These are phyloP conservation scores for Cutaneotrichosporon arboriforme DNA, from an alignment of 1,284 basidiomycete genomes.

Conservation along the genomic window DNA sequence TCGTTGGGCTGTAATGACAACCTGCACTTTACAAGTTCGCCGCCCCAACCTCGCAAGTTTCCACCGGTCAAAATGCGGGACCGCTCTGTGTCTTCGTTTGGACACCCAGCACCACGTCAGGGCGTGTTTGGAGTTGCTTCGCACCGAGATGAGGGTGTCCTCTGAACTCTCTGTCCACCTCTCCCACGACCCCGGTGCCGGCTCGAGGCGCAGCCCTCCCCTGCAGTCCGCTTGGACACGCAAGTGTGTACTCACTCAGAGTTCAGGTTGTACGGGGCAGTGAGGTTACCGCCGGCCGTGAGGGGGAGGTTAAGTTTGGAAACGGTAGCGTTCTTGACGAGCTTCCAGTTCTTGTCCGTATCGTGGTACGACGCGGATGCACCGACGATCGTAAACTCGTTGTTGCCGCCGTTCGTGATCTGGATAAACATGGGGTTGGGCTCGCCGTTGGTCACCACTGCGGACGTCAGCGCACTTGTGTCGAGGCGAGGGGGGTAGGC, in stretches of 20 bases:
- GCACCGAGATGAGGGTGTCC: too few species aligned
- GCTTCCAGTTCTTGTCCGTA: constrained; percentile 58
- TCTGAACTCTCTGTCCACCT: too few species aligned
- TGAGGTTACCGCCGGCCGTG: constrained; percentile 60
- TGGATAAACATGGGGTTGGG: constrained; percentile 63
- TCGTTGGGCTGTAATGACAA: too few species aligned
- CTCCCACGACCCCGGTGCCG: too few species aligned
- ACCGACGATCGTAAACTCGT: constrained; percentile 67
- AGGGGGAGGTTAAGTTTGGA: constrained; percentile 60
- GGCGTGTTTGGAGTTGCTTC: too few species aligned
- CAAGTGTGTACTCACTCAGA: constrained; percentile 76
- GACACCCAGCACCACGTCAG: too few species aligned
- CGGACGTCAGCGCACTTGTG: constrained; percentile 6
- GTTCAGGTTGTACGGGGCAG: constrained; percentile 69
- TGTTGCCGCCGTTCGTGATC: constrained; percentile 69
- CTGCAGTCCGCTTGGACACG: too few species aligned
- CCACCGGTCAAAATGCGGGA: too few species aligned
- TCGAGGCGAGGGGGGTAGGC: constrained; percentile 1
- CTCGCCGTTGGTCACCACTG: constrained; percentile 82
- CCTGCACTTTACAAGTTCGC: too few species aligned
- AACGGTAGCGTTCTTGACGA: constrained; percentile 60
- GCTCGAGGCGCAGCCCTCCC: too few species aligned
- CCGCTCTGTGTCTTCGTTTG: too few species aligned
- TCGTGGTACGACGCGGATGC: constrained; percentile 69
- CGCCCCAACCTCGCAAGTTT: too few species aligned